Evolutionary conservation across 176 grass and related monocot species (phyloP), one percentile per base, ranked within the genome.

Genomic region (Eragrostis curvula): DNA sequence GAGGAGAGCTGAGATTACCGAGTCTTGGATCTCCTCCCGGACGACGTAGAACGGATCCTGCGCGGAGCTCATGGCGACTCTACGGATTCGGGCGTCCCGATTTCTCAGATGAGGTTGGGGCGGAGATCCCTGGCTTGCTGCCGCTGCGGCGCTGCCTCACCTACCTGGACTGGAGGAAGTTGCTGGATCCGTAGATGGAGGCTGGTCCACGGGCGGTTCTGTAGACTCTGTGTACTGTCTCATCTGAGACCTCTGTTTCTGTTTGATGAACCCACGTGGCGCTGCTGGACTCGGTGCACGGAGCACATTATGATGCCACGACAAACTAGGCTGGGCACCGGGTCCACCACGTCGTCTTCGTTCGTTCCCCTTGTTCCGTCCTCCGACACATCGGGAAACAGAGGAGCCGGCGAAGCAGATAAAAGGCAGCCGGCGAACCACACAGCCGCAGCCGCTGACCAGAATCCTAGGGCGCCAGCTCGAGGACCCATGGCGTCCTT

Each of bases 41-140:
- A 86, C 88, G 83, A 90, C 82, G 88, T 86, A 90, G 88, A 90
- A 90, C 1, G 88, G 88, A 70, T 90, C 88, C 7, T 90, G 88
- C 41, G 88, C 73, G 23, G 88, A 86, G 79, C 88, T 85, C 87
- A 89, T 89, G 53, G 0, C 43, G 42, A 40, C 28, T 46, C n/a
- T 39, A 60, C 0, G 75, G 68, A 30, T 15, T 15, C 0, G 36
- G 15, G 9, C 14, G 59, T 12, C 29, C 12, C 42, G 67, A 78
- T 72, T 75, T 68, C 27, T 24, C 45, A 4, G 32, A 36, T 36
- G 32, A 4, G 32, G 32, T 36, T 2, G 32, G 32, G 2, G 32
- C 32, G 12, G 20, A 36, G 73, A 61, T 71, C n/a, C 5, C 29
- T 11, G 61, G 10, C 8, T 18, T 59, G 16, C 32, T 36, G 32